Base-by-base conservation (phyloP, 176 grass and related monocot genomes). In the Ensete ventricosum region DNA sequence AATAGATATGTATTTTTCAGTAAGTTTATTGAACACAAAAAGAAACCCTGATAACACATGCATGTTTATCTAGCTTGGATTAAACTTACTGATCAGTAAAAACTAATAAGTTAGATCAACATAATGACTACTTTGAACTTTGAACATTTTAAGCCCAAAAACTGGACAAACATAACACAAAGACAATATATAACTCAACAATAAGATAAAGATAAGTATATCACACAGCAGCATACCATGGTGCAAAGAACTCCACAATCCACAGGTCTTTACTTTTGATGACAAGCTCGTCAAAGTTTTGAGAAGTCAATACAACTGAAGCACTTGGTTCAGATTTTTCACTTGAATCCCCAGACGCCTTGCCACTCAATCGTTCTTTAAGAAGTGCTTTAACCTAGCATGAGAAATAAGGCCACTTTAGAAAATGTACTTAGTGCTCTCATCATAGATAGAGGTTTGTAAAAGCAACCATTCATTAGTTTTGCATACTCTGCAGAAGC, bases 211-310 rank as follows among this genome's bases (percentile, higher is more conserved):
- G 17, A 50, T 49, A 50, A 69, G 23, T 62, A 34, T 74, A 53
- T 51, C 64, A 50, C 50, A 60, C 52, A 87, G 51, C 8, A 78
- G 52, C 88, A 78, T 92, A 99, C 96, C 96, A 99, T 58, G 96
- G 96, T 74, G 96, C 96, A 81, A 99, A 99, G 67, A 99, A 95
- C 72, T 99, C 96, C 77, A 99, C 91, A 60, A 99, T 91, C 96
- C 88, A 99, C 67, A 99, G 79, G 63, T 99, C 96, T 57, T 95
- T 99, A 75, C 91, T 95, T 81, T 95, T 99, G 48, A 86, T 43
- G 73, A 99, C 96, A 11, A 91, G 81, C 53, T 95, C 86, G 77
- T 99, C 96, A 26, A 99, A 99, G 81, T 95, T 99, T 11, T 12
- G 83, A 9, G 96, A 95, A 76, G 84, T 99, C 53, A 99, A 66